These are phyloP conservation scores for Fraxinus floribunda DNA, from an alignment of 305 asterid genomes.

Conservation along the genomic window DNA sequence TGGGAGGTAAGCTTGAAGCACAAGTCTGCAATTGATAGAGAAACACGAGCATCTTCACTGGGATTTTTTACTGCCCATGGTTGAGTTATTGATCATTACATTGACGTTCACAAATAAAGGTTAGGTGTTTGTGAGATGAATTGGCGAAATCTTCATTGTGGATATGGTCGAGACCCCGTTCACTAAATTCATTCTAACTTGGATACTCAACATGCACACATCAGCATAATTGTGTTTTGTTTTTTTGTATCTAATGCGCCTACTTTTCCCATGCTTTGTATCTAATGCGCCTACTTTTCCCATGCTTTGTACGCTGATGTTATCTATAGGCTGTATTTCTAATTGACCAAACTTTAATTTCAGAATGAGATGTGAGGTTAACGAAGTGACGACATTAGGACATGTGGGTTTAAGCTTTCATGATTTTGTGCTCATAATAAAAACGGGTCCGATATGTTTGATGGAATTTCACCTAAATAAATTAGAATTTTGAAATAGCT, in stretches of 20 bases:
- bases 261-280: neutral
- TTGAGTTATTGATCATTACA: neutral
- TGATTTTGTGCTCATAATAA: neutral
- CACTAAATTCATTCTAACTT: neutral
- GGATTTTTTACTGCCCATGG: neutral
- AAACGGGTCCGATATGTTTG: neutral
- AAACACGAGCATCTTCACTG: neutral
- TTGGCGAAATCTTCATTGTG: neutral
- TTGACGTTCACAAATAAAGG: neutral
- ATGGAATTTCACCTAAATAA: neutral
- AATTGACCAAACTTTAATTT: conserved; percentile 3
- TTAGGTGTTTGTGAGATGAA: neutral
- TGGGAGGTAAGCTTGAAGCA: neutral
- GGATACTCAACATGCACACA: neutral
- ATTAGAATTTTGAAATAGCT: neutral
- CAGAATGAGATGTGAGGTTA: conserved; percentile 17
- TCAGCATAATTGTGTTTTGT: neutral
- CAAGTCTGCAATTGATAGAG: neutral
- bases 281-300: neutral
- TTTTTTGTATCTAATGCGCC: neutral
- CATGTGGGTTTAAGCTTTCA: neutral
- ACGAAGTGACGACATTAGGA: neutral
- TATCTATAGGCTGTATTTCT: conserved; percentile 1
- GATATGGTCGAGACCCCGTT: neutral
- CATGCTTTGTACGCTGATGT: neutral